Conservation (phyloP, 1,284 basidiomycete genomes). For the Tilletia walkeri region DNA sequence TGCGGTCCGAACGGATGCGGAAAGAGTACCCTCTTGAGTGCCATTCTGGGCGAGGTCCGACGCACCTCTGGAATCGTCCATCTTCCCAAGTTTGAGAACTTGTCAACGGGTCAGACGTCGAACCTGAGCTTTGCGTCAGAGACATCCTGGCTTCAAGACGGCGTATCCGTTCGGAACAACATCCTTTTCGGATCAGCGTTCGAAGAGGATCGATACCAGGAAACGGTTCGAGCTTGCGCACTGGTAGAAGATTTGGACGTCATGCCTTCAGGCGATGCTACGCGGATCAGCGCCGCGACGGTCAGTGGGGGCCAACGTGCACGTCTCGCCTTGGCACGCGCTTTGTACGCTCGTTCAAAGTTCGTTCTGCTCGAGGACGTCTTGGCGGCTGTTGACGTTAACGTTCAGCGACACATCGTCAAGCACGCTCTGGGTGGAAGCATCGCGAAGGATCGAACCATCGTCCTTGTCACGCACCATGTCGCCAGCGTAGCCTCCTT, state of each 20-base stretch:
- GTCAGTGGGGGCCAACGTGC: constrained; percentile 44
- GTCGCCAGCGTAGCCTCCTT: constrained; percentile 16
- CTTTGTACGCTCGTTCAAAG: constrained; percentile 26
- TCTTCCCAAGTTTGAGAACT: constrained; percentile 16
- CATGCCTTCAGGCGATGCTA: constrained; percentile 17
- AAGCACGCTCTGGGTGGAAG: constrained; percentile 28
- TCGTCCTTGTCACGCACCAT: constrained; percentile 33
- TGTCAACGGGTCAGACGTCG: constrained; percentile 11
- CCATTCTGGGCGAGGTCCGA: constrained; percentile 20
- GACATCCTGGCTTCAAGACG: constrained; percentile 26
- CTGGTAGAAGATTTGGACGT: constrained; percentile 8
- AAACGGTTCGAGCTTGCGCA: background rate
- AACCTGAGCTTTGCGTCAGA: constrained; percentile 36
- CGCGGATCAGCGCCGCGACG: constrained; percentile 16
- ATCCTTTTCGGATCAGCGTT: constrained; percentile 4
- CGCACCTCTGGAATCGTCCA: constrained; percentile 1
- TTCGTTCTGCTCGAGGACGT: constrained; percentile 23
- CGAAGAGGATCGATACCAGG: constrained; percentile 1
- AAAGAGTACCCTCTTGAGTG: constrained; percentile 28
- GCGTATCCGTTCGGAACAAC: constrained; percentile 13
- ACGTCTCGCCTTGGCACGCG: constrained; percentile 23
- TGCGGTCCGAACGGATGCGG: constrained; percentile 26
- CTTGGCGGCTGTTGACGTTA: constrained; percentile 20
- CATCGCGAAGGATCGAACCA: constrained; percentile 17
- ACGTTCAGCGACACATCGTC: constrained; percentile 24